Base-by-base conservation (phyloP, 2,329 filamentous ascomycete genomes). In the Talaromyces rugulosus region DNA sequence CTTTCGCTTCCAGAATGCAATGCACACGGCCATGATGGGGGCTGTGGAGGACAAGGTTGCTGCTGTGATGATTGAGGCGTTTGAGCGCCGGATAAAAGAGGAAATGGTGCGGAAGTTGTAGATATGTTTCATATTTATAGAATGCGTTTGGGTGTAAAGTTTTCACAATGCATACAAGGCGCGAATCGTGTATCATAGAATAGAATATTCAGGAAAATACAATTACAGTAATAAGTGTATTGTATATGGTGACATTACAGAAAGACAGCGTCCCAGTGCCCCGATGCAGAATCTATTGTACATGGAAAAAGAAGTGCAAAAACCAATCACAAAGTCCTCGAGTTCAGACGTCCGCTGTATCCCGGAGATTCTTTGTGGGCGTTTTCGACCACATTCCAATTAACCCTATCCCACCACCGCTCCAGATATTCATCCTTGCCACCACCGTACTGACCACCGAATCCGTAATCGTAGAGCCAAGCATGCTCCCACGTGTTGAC, bases 401-500 rank as follows among this genome's bases (percentile, higher is more conserved):
- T 87, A 67, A 99, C 88, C 59, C 81, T 82, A 57, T 91, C 78
- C 95, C 95, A 99, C 94, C 94, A 98, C 50, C 83, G 82, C 73
- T 90, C 84, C 59, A 93, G 82, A 75, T 86, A 99, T 58, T 81
- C 78, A 59, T 82, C 81, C 86, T 97, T 99, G 56, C 91, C 92
- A 52, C 23, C 23, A 23, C 23, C 23, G 23, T 23, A 23, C 23
- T 23, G 23, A 23, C 23, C 23, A 23, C 81, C 82, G 61, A 88
- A 75, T 5, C 89, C 89, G 76, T 90, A 97, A 75, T 98, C 92
- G 60, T 85, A 84, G 74, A 98, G 79, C 86, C 90, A 99, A 8
- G 89, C 88, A 78, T 98, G 95, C 81, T 98, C 89, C 95, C 95
- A 99, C 5, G 92, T 96, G 79, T 92, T 98, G 63, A 98, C 84